Conservation (phyloP, 2,329 filamentous ascomycete species). For the Neofusicoccum sp. region DNA sequence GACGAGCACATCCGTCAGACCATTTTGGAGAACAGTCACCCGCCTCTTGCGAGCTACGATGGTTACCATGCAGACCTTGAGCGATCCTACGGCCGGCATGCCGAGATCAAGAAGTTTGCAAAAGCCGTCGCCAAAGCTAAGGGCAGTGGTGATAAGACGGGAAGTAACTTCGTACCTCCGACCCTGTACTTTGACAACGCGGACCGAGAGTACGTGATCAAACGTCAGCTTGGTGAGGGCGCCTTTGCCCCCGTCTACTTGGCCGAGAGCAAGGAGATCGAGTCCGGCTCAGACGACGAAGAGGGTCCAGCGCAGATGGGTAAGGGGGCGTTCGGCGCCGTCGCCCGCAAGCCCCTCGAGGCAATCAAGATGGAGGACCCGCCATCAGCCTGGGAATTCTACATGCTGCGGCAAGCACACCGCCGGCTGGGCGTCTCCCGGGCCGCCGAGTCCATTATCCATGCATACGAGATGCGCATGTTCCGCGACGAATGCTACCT, state of each 20-base stretch:
- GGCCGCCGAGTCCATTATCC: conserved; percentile 72
- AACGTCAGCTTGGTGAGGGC: conserved; percentile 83
- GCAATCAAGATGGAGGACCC: conserved; percentile 94
- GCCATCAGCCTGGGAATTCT: conserved; percentile 90
- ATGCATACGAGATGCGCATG: conserved; percentile 86
- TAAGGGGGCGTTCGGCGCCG: conserved; percentile 57
- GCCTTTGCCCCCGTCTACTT: conserved; percentile 96
- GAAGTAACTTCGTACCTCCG: conserved; percentile 59
- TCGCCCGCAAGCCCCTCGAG: conserved; percentile 63
- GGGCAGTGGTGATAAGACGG: conserved; percentile 59
- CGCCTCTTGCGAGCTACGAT: conserved; percentile 69
- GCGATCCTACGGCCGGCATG: conserved; percentile 62
- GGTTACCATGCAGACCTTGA: conserved; percentile 75
- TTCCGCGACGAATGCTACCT: conserved; percentile 89
- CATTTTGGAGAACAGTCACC: conserved; percentile 72
- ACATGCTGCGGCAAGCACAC: conserved; percentile 85
- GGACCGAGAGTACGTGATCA: conserved; percentile 69
- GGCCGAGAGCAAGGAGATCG: conserved; percentile 68
- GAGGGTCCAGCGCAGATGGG: conserved; percentile 56
- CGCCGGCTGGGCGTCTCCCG: conserved; percentile 70
- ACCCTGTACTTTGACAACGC: conserved; percentile 66
- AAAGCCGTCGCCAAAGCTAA: conserved; percentile 63
- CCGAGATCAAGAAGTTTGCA: conserved; percentile 78
- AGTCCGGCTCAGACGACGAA: conserved; percentile 47
- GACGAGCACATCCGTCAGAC: conserved; percentile 70